These are phyloP conservation scores for Diversispora epigaea DNA, from an alignment of 192 early-diverging fungal genomes.

Conservation along the genomic window DNA sequence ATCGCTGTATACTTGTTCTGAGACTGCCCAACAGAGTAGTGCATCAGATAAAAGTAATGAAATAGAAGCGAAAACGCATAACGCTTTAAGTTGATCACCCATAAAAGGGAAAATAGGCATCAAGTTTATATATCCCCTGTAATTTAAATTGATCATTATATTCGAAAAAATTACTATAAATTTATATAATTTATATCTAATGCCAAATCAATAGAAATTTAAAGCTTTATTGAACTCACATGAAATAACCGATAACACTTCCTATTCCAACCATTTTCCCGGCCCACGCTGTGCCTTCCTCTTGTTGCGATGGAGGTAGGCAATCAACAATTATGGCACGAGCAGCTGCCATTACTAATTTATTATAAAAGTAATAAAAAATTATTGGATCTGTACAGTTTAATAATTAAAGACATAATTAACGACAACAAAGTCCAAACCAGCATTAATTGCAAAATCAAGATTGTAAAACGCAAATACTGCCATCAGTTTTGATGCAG, in stretches of 20 bases:
- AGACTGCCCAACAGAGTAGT: slow-evolving; percentile 69
- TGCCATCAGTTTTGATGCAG: slow-evolving; percentile 61
- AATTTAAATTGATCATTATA: too few species aligned
- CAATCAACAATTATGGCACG: slow-evolving; percentile 88
- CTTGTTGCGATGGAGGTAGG: slow-evolving; percentile 78
- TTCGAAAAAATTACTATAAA: too few species aligned
- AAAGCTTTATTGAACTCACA: slow-evolving; percentile 37
- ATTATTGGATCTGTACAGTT: neutral
- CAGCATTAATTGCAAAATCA: slow-evolving; percentile 91
- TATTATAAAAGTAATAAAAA: neutral
- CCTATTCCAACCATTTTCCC: slow-evolving; percentile 85
- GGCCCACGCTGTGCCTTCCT: slow-evolving; percentile 82
- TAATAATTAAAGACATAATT: neutral
- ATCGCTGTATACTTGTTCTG: slow-evolving; percentile 49
- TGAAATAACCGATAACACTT: slow-evolving; percentile 84
- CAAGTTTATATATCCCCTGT: slow-evolving; percentile 77
- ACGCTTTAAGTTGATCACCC: slow-evolving; percentile 77
- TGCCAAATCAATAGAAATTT: neutral
- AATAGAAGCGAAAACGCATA: slow-evolving; percentile 74
- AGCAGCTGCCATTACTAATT: slow-evolving; percentile 54
- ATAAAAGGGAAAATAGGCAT: slow-evolving; percentile 65
- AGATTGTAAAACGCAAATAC: slow-evolving; percentile 82
- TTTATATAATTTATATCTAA: too few species aligned
- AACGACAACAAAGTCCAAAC: slow-evolving; percentile 34
- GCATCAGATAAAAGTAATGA: slow-evolving; percentile 59